Percentiles rank a stretch among this genome's conserved stretches.
Conservation (phyloP, 2,329 filamentous ascomycete species). For the Mariannaea elegans region DNA sequence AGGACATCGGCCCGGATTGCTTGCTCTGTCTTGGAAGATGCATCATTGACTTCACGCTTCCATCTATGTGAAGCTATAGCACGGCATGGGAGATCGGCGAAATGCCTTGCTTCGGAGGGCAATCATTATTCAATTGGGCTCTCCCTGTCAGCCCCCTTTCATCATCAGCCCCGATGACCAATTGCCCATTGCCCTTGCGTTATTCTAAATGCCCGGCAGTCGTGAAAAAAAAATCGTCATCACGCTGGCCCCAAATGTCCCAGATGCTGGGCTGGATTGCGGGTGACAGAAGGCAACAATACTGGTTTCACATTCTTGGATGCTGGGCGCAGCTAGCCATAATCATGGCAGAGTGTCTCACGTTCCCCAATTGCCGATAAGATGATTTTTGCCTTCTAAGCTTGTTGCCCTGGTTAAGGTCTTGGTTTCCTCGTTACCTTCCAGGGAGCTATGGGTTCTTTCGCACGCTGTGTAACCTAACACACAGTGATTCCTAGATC, state of each 20-base stretch:
- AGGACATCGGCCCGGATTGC: not conserved
- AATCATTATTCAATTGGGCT: not conserved
- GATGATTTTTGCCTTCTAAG: conserved; percentile 2
- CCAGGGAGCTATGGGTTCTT: no score
- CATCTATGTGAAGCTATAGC: not conserved
- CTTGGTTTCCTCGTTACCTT: not conserved
- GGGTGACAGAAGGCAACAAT: not conserved
- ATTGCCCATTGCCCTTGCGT: not conserved
- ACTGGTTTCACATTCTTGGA: not conserved
- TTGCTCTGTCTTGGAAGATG: conserved; percentile 4
- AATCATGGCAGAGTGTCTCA: conserved; percentile 23
- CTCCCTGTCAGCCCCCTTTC: not conserved
- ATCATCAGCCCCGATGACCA: not conserved
- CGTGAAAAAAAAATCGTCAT: not conserved
- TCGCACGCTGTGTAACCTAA: conserved; percentile 22
- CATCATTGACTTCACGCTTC: not conserved
- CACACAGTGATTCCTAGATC: no score
- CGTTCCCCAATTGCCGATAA: not conserved
- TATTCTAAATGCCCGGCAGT: not conserved
- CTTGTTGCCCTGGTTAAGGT: conserved; percentile 20
- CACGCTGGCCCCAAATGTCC: not conserved
- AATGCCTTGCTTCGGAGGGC: not conserved
- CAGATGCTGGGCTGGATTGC: not conserved
- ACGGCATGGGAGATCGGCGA: not conserved
- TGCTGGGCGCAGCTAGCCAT: not conserved